Conservation (phyloP, 345 rosid genomes). For the Syzygium aqueum region DNA sequence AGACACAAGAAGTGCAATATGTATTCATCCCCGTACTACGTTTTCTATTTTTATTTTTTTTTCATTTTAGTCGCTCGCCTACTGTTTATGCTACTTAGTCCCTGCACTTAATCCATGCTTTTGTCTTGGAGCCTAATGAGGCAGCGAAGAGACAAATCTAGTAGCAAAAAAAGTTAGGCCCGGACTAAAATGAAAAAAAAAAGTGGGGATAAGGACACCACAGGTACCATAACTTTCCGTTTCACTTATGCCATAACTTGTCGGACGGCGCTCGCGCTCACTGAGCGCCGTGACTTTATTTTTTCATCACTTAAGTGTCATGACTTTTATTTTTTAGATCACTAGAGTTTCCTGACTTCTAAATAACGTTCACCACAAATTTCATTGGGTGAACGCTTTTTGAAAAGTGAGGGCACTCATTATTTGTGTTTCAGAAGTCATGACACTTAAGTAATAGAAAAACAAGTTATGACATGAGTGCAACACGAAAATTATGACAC, state of each 20-base stretch:
- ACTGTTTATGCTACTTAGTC: not conserved
- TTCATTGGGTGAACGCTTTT: not conserved
- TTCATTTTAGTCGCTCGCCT: not conserved
- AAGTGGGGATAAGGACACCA: not conserved
- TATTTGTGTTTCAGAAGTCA: accelerated
- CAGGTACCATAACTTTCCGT: not conserved
- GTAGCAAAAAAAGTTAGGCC: not conserved
- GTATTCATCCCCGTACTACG: not conserved
- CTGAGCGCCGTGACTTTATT: not conserved
- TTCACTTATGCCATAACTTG: not conserved
- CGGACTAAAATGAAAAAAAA: not conserved
- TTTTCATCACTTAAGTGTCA: not conserved
- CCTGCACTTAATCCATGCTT: not conserved
- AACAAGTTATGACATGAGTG: not conserved
- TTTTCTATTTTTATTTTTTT: not conserved
- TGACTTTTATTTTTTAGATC: not conserved
- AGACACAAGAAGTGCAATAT: not conserved
- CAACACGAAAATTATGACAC: not conserved
- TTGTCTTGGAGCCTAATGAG: not conserved
- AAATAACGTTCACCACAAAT: not conserved
- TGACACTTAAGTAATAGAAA: not conserved
- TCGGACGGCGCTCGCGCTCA: not conserved
- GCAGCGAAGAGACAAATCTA: not conserved
- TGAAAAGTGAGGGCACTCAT: not conserved
- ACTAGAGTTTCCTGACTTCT: not conserved